Evolutionary conservation across 148 eudicot species (phyloP), one percentile per base, ranked within the genome.

Genomic region (Drosera capensis): DNA sequence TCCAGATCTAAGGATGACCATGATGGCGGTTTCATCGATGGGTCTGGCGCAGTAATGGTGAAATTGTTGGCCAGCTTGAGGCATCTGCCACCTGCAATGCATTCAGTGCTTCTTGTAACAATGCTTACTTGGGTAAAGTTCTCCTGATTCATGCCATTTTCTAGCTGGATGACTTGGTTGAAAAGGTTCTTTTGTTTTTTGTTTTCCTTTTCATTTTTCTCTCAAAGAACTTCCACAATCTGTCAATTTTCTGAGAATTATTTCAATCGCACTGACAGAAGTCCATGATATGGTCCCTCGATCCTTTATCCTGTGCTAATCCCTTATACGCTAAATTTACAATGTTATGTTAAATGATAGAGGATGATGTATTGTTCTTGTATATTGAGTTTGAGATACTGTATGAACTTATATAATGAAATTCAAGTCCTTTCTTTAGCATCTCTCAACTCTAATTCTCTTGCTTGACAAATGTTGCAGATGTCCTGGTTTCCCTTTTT

Each of bases 401-500:
- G 6, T 34, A 34, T 1, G 14, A 34, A 11, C 11, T 34, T 34
- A 11, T 34, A 15, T 34, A 15, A 13, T 34, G 14, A 15, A 6
- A 34, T 7, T 34, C 6, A 34, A 34, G 3, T 34, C 1, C 8
- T 29, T 29, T 29, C 12, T 29, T 29, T 29, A 5, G 6, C 35
- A 30, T 30, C 41, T 14, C 4, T 37, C 16, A 37, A 14, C 43
- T 11, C 20, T 41, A 9, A 17, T 41, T 4, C 0, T 30, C 18
- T 25, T 11, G n/a, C 29, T 51, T 63, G 41, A 44, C 49, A 7
- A 63, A 7, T 26, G 15, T 36, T 57, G 64, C 86, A 88, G 97
- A 49, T 88, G 48, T 83, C 97, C 49, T 88, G 97, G 97, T 88
- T 88, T 58, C 97, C 97, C 4, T 88, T 88, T 70, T 75, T 88